Conservation (phyloP, 768 basidiomycete species). For the Kwoniella botswanensis region DNA sequence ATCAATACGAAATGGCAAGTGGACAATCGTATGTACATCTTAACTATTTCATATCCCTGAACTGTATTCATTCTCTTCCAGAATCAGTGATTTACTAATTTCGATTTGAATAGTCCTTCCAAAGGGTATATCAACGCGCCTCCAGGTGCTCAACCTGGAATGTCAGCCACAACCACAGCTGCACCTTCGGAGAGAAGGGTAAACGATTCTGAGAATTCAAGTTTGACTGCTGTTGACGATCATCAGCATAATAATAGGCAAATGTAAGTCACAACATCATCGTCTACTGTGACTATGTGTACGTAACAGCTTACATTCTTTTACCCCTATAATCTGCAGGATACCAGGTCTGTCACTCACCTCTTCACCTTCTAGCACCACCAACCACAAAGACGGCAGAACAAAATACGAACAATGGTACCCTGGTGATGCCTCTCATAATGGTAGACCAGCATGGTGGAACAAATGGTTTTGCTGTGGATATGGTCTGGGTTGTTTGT, state of each 20-base stretch:
- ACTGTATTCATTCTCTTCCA: no score
- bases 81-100: no score
- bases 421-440: slow-evolving; percentile 39
- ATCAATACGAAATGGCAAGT: no score
- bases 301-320: no score
- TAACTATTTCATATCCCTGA: neutral
- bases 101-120: neutral
- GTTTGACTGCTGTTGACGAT: neutral
- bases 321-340: no score
- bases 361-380: neutral
- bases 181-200: neutral
- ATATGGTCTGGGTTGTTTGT: slow-evolving; percentile 43
- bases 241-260: no score
- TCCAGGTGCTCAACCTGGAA: neutral
- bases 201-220: neutral
- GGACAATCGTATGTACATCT: neutral
- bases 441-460: slow-evolving; percentile 47
- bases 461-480: slow-evolving; percentile 48
- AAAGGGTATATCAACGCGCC: neutral
- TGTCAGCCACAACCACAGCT: neutral
- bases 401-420: slow-evolving; percentile 42
- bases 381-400: neutral
- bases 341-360: slow-evolving; percentile 1
- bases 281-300: no score
- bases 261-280: neutral